Evolutionary conservation across 495 filamentous ascomycete genomes (phyloP), one percentile per base, ranked within the genome.

Genomic region (Talaromyces proteolyticus): DNA sequence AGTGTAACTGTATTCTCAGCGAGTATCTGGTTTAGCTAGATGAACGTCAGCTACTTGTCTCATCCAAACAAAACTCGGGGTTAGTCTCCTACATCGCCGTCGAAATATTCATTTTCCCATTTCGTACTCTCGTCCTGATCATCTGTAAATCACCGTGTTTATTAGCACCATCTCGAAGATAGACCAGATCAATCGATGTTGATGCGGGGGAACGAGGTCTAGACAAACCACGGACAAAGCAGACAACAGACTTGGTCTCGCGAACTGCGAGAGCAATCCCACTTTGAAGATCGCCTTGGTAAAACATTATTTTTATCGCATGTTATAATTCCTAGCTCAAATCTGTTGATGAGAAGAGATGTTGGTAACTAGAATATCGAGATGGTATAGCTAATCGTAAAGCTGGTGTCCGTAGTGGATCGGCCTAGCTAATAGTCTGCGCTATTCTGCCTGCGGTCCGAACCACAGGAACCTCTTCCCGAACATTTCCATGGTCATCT

Each of bases 41-140:
- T 42, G 53, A 40, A 41, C 25, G 40, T 24, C 53, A 39, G 42
- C 19, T 48, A 23, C 17, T 51, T 26, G 19, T 14, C 16, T 29
- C 22, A 29, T 12, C 34, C 36, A 53, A 36, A 6, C 18, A 11
- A 14, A 17, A 34, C n/a, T 4, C 4, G 24, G 17, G n/a, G n/a
- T n/a, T n/a, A 16, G 14, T 11, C 29, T 11, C 10, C 14, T 39
- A 22, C 44, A 47, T 79, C 71, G 11, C 77, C 67, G 12, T 64
- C 59, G 16, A 94, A 77, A 58, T 84, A 89, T 16, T 87, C 81
- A 36, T 82, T 59, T 62, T 96, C 88, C 92, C 92, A 97, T 51
- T 61, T 62, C 41, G 64, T 57, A 63, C 87, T 89, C 57, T 85
- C 80, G 40, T 79, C 62, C 16, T 70, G 69, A 39, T 79, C 78